Percentiles rank a stretch among this genome's conserved stretches.
Evolutionary conservation across 345 rosid genomes (phyloP).

Genomic region (Camelina neglecta): DNA sequence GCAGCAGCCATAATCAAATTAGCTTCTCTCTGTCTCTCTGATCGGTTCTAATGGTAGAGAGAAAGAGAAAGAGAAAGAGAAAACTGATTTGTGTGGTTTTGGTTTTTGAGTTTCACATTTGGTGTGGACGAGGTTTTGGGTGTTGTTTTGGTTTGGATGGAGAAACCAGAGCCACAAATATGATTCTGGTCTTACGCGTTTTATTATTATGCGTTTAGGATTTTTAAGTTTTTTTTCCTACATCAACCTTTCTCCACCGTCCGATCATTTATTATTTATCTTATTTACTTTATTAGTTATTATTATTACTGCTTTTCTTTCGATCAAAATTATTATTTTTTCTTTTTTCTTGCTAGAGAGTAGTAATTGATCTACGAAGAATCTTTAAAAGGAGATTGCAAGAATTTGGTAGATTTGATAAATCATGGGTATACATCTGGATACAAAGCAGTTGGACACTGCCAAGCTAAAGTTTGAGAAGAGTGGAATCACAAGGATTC

Average conservation of each 20-base stretch:
- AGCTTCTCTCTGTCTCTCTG: not conserved
- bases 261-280: not conserved
- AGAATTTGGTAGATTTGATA: too few relatives aligned
- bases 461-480: too few relatives aligned
- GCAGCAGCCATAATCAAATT: constrained; percentile 47
- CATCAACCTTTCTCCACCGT: constrained; percentile 14
- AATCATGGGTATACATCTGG: too few relatives aligned
- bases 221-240: not conserved
- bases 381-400: too few relatives aligned
- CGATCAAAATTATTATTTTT: too few relatives aligned
- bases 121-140: constrained; percentile 41
- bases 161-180: constrained; percentile 41
- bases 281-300: too few relatives aligned
- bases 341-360: too few relatives aligned
- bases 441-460: too few relatives aligned
- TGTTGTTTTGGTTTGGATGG: constrained; percentile 37
- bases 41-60: not conserved
- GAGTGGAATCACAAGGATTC: too few relatives aligned
- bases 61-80: constrained; percentile 13
- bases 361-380: too few relatives aligned
- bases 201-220: not conserved
- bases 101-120: constrained; percentile 12
- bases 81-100: constrained; percentile 30
- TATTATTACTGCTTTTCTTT: too few relatives aligned
- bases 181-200: constrained; percentile 22